phyloP scores from a whole-genome alignment of 768 basidiomycete genomes.

The Termitomyces sp. region DNA sequence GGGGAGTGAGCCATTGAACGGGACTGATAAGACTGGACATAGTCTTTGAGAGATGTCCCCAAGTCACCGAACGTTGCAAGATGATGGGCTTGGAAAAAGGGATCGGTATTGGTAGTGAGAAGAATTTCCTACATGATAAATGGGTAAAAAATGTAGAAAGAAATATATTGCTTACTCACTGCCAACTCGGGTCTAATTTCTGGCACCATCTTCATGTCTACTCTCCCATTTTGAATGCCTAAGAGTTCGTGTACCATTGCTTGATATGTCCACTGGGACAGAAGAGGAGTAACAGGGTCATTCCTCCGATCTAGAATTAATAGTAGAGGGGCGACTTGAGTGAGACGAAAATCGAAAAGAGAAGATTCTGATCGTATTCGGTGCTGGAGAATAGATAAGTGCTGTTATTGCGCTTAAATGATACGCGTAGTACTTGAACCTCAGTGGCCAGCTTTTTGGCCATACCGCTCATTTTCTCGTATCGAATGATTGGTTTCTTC shows the following conservation, averaged over 20 bases:
- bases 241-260: slow-evolving; percentile 98
- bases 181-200: slow-evolving; percentile 84
- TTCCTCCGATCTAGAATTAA: slow-evolving; percentile 94
- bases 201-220: slow-evolving; percentile 78
- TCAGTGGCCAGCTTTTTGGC: slow-evolving; percentile 87
- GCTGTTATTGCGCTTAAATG: not conserved
- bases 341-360: slow-evolving; percentile 89
- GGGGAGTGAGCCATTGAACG: slow-evolving; percentile 74
- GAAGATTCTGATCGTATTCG: slow-evolving; percentile 76
- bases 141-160: slow-evolving; percentile 5
- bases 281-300: slow-evolving; percentile 93
- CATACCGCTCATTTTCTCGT: slow-evolving; percentile 90
- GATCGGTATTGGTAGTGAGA: slow-evolving; percentile 84
- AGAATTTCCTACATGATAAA: slow-evolving; percentile 73
- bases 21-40: slow-evolving; percentile 91
- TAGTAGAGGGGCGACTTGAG: slow-evolving; percentile 84
- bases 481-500: slow-evolving; percentile 93
- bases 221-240: slow-evolving; percentile 91
- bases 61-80: slow-evolving; percentile 96
- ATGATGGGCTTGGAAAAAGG: slow-evolving; percentile 90
- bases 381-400: slow-evolving; percentile 42
- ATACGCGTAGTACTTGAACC: slow-evolving; percentile 57
- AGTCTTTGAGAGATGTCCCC: slow-evolving; percentile 85
- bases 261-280: slow-evolving; percentile 99
- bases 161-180: slow-evolving; percentile 37